phyloP scores from a whole-genome alignment of 176 grass and related monocot species.

The Carex parvula region DNA sequence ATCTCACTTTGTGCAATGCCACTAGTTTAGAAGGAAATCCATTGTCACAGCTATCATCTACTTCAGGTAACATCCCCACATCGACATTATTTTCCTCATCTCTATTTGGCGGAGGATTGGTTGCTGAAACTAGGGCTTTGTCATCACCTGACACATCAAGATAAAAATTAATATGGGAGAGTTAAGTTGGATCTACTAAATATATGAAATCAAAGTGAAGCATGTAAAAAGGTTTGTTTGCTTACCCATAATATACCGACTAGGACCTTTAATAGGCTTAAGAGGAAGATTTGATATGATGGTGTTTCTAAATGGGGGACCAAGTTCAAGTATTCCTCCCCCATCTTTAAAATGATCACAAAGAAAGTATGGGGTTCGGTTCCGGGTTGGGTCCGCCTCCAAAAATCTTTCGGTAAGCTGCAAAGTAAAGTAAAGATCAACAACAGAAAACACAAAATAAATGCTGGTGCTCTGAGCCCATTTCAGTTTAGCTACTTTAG shows the following conservation, averaged over 20 bases:
- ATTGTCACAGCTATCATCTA: background rate
- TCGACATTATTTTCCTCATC: conserved; percentile 22
- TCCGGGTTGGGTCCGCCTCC: conserved; percentile 48
- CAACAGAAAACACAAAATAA: conserved; percentile 10
- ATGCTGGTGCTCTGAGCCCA: background rate
- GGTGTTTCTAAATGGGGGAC: conserved; percentile 29
- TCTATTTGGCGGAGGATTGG: conserved; percentile 18
- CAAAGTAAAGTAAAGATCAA: conserved; percentile 5
- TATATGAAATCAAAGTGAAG: background rate
- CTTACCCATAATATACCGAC: conserved; percentile 17
- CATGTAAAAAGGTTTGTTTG: conserved; percentile 5
- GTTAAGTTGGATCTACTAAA: background rate
- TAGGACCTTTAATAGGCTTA: conserved; percentile 41
- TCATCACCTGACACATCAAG: conserved; percentile 12
- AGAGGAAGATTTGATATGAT: conserved; percentile 65
- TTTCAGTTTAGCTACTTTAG: background rate
- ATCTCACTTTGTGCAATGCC: conserved; percentile 68
- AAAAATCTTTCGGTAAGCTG: conserved; percentile 73
- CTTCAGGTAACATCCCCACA: conserved; percentile 36
- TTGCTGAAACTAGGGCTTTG: conserved; percentile 21
- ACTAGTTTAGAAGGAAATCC: conserved; percentile 62
- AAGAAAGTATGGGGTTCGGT: conserved; percentile 61
- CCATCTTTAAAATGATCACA: conserved; percentile 67
- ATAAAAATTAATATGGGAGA: background rate
- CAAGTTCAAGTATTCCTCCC: conserved; percentile 44